These are phyloP conservation scores for Eucalyptus regnans DNA, from an alignment of 345 rosid species.

Conservation along the genomic window DNA sequence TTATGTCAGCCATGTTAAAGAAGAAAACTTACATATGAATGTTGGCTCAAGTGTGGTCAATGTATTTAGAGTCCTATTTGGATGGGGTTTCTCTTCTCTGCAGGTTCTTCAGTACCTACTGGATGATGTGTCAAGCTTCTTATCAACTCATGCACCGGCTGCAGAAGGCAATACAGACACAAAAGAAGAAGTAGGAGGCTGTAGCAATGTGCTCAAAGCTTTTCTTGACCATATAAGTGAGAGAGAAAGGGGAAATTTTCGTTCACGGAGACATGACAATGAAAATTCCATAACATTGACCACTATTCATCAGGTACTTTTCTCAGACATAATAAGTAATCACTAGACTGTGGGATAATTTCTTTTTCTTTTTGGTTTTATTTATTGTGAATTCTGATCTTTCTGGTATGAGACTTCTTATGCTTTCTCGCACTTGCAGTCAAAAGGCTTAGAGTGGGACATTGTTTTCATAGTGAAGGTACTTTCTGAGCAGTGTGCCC, in stretches of 20 bases:
- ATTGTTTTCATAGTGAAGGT: conserved; percentile 89
- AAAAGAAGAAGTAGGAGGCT: conserved; percentile 38
- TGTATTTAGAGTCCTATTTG: background rate
- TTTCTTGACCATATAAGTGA: conserved; percentile 53
- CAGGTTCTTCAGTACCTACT: conserved; percentile 86
- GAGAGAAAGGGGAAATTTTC: conserved; percentile 71
- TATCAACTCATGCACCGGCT: conserved; percentile 28
- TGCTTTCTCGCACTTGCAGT: conserved; percentile 38
- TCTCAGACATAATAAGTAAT: background rate
- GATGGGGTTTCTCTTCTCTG: conserved; percentile 2
- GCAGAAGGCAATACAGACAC: conserved; percentile 17
- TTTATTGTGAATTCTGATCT: background rate
- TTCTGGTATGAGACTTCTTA: background rate
- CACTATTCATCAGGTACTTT: conserved; percentile 88
- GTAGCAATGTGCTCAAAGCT: conserved; percentile 33
- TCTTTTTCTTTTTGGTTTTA: background rate
- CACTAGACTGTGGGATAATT: background rate
- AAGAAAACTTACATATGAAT: background rate
- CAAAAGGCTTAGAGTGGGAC: conserved; percentile 99
- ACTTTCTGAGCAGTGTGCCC: background rate
- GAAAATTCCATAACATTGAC: conserved; percentile 80
- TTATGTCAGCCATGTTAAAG: background rate
- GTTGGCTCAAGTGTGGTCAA: background rate
- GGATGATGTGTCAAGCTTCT: conserved; percentile 76
- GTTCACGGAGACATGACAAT: conserved; percentile 57